A percentile compares a stretch with the other conserved stretches of the same genome.
phyloP scores from a whole-genome alignment of 805 yeast species.

The Yamadazyma endophytica region DNA sequence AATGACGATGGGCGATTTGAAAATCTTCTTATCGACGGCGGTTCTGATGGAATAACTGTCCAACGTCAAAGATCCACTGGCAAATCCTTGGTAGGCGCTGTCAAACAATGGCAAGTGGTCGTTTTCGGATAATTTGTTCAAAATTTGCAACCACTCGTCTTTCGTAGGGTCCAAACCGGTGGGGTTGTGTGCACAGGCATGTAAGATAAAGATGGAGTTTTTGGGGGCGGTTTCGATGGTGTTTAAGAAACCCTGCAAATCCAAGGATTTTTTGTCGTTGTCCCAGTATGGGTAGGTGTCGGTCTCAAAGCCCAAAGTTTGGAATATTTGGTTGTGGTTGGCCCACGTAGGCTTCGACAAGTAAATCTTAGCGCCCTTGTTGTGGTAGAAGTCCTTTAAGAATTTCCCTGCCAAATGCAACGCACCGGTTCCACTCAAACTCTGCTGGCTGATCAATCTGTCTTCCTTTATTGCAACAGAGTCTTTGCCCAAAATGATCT shows the following conservation, averaged over 20 bases:
- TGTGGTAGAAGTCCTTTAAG: slow-evolving; percentile 47
- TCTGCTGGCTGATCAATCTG: slow-evolving; percentile 62
- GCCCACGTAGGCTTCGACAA: slow-evolving; percentile 96
- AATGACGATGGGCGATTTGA: slow-evolving; percentile 42
- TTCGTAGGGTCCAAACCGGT: slow-evolving; percentile 92
- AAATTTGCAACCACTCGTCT: slow-evolving; percentile 74
- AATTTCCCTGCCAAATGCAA: slow-evolving; percentile 81
- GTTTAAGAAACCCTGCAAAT: slow-evolving; percentile 61
- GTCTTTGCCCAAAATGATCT: slow-evolving; percentile 63
- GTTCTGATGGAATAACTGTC: slow-evolving; percentile 82
- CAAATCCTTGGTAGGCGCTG: slow-evolving; percentile 96
- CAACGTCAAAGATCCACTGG: slow-evolving; percentile 76
- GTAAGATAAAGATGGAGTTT: slow-evolving; percentile 79
- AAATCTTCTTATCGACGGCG: slow-evolving; percentile 42
- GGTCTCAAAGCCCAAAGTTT: slow-evolving; percentile 61
- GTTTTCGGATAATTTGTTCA: slow-evolving; percentile 54
- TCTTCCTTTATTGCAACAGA: slow-evolving; percentile 47
- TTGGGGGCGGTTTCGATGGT: slow-evolving; percentile 63
- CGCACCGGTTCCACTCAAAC: slow-evolving; percentile 88
- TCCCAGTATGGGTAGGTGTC: slow-evolving; percentile 86
- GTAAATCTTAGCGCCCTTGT: slow-evolving; percentile 47
- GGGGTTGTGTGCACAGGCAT: slow-evolving; percentile 97
- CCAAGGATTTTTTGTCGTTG: slow-evolving; percentile 61
- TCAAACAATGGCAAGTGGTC: slow-evolving; percentile 83
- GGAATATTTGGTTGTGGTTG: slow-evolving; percentile 84